phyloP scores from a whole-genome alignment of 1,284 basidiomycete genomes.

The Grifola frondosa region DNA sequence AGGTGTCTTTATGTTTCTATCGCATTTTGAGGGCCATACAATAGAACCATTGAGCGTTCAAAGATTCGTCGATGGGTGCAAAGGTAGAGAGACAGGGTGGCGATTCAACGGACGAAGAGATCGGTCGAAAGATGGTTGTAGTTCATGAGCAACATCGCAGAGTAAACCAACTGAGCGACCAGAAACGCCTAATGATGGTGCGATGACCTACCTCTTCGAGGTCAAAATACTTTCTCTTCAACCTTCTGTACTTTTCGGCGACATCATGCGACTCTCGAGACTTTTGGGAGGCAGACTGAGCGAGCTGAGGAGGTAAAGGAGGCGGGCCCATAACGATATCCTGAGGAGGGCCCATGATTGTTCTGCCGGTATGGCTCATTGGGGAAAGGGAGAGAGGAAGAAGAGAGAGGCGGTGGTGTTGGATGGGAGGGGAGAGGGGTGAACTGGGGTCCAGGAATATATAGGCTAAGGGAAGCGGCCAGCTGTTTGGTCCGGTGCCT shows the following conservation, averaged over 20 bases:
- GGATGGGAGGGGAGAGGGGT: conserved; percentile 18
- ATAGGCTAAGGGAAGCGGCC: conserved; percentile 29
- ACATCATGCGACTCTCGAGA: conserved; percentile 44
- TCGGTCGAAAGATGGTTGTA: too few species aligned
- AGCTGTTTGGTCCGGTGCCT: conserved; percentile 32
- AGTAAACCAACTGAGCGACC: neutral
- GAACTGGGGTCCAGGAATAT: conserved; percentile 21
- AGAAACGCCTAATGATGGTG: conserved; percentile 6
- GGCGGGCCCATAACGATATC: conserved; percentile 53
- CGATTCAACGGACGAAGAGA: conserved; percentile 12
- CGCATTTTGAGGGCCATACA: conserved; percentile 23
- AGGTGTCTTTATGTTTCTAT: conserved; percentile 58
- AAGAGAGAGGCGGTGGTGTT: conserved; percentile 21
- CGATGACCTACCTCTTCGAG: conserved; percentile 58
- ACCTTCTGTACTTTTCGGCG: conserved; percentile 57
- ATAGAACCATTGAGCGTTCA: too few species aligned
- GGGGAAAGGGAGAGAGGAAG: conserved; percentile 14
- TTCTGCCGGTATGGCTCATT: conserved; percentile 31
- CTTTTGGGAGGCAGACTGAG: conserved; percentile 30
- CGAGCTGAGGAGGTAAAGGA: conserved; percentile 37
- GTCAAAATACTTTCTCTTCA: conserved; percentile 63
- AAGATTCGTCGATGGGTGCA: too few species aligned
- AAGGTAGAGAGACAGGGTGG: conserved; percentile 14
- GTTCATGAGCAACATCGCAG: conserved; percentile 1
- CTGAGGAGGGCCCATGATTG: conserved; percentile 31